Evolutionary conservation across 169 alveolate species (phyloP), one percentile per base, ranked within the genome.

Genomic region (Plasmodium fragile): DNA sequence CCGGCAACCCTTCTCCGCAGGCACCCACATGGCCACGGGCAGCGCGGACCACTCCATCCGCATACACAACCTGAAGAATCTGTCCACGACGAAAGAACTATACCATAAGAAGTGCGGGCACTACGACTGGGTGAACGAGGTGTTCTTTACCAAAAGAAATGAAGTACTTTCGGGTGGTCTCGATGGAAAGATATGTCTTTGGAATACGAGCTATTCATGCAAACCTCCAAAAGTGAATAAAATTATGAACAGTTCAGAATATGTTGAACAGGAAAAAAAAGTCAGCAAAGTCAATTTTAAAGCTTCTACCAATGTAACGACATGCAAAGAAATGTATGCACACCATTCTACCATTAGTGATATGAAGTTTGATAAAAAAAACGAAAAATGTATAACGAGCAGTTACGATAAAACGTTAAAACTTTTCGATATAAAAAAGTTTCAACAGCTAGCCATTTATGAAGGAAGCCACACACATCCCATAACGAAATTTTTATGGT

Each of bases 371-470:
- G 92, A 91, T 91, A 91, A 91, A 81, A 34, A 79, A 69, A 59
- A 65, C 11, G 92, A 91, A 34, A 91, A 91, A 39, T 91, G 94
- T 36, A 91, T 91, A 43, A 91, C 94, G 53, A 91, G 94, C 43
- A 91, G 94, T 91, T 91, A 91, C 82, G 94, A 91, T 81, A 91
- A 91, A 52, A 91, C 94, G 49, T 80, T 91, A 91, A 91, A 91
- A 81, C 79, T 91, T 28, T 91, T 91, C 59, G 94, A 91, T 36
- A 73, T 91, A 25, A 80, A 81, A 55, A 91, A 91, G 70, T 73
- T 91, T 32, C 77, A 70, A 8, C 81, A 91, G 75, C 78, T 80
- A 69, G 43, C 83, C 32, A 80, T 41, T 34, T 91, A 80, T 39
- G 82, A 81, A 70, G 94, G 94, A 45, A 91, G 79, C 30, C 94